phyloP scores from a whole-genome alignment of 1,284 basidiomycete species.

The Retiboletus flavoniger region DNA sequence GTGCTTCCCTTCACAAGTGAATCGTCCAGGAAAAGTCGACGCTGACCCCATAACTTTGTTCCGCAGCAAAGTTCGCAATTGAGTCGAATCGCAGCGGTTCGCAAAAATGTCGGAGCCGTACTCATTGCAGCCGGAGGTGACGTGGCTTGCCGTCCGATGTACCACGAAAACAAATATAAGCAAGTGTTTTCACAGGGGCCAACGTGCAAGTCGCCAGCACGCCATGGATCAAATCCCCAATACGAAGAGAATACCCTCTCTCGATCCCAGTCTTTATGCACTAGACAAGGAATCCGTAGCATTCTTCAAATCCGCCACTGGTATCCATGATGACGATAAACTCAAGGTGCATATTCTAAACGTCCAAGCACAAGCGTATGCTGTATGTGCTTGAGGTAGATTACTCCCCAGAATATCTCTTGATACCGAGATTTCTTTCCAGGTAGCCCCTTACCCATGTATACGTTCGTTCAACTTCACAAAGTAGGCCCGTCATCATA shows the following conservation, averaged over 20 bases:
- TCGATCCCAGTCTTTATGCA: constrained; percentile 18
- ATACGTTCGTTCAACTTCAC: constrained; percentile 22
- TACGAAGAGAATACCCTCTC: not conserved
- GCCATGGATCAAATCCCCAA: not conserved
- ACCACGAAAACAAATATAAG: not conserved
- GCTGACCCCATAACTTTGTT: no score
- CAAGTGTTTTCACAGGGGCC: not conserved
- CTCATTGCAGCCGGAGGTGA: not conserved
- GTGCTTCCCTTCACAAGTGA: no score
- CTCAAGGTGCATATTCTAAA: constrained; percentile 38
- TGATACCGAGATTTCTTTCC: not conserved
- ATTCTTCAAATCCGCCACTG: constrained; percentile 30
- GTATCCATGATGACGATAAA: constrained; percentile 31
- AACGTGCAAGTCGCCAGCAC: no score
- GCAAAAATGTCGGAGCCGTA: not conserved
- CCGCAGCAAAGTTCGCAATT: not conserved
- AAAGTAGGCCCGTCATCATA: constrained; percentile 6
- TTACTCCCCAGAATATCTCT: no score
- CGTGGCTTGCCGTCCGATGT: not conserved
- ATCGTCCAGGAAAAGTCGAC: no score
- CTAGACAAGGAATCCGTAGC: constrained; percentile 12
- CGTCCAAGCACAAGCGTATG: constrained; percentile 33
- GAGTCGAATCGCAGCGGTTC: no score
- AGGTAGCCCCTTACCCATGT: constrained; percentile 25
- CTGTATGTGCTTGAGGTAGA: constrained; percentile 3